Conservation (phyloP, 2,329 filamentous ascomycete species). For the Acephala macrosclerotiorum region DNA sequence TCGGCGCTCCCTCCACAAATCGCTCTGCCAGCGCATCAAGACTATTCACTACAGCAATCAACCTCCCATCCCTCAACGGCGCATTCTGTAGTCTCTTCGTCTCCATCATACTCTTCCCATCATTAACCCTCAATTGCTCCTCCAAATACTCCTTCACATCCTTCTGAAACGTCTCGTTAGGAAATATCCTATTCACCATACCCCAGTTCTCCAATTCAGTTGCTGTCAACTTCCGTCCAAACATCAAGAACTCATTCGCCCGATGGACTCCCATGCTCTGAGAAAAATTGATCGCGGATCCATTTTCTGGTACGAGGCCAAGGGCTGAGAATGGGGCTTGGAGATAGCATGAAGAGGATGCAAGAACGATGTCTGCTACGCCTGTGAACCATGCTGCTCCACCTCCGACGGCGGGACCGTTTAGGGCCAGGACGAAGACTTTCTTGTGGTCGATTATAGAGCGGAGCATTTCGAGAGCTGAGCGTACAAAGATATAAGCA, state of each 20-base stretch:
- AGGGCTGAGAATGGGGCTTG: slow-evolving; percentile 57
- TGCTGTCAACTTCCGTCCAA: slow-evolving; percentile 53
- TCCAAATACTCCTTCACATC: slow-evolving; percentile 51
- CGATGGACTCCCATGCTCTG: slow-evolving; percentile 57
- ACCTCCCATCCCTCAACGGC: slow-evolving; percentile 50
- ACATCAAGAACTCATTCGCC: slow-evolving; percentile 60
- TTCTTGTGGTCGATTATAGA: slow-evolving; percentile 58
- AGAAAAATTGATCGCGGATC: slow-evolving; percentile 53
- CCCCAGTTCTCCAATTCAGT: slow-evolving; percentile 53
- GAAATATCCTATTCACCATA: slow-evolving; percentile 55
- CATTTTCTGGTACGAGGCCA: slow-evolving; percentile 57
- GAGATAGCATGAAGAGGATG: slow-evolving; percentile 52
- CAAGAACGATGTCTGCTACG: slow-evolving; percentile 56
- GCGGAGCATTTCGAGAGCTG: slow-evolving; percentile 49
- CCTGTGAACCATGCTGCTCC: slow-evolving; percentile 59
- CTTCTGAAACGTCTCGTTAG: slow-evolving; percentile 49
- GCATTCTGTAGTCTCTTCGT: slow-evolving; percentile 57
- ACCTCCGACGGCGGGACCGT: slow-evolving; percentile 57
- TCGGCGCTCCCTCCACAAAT: slow-evolving; percentile 55
- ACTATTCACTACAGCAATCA: slow-evolving; percentile 55
- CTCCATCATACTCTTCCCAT: slow-evolving; percentile 61
- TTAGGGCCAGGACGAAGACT: slow-evolving; percentile 57
- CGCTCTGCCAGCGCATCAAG: slow-evolving; percentile 56
- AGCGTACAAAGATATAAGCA: neutral
- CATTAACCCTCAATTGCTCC: slow-evolving; percentile 52